A percentile compares a stretch with the other conserved stretches of the same genome.
These are phyloP conservation scores for Hippophae gyantsensis DNA, from an alignment of 306 rosid genomes.

Conservation along the genomic window DNA sequence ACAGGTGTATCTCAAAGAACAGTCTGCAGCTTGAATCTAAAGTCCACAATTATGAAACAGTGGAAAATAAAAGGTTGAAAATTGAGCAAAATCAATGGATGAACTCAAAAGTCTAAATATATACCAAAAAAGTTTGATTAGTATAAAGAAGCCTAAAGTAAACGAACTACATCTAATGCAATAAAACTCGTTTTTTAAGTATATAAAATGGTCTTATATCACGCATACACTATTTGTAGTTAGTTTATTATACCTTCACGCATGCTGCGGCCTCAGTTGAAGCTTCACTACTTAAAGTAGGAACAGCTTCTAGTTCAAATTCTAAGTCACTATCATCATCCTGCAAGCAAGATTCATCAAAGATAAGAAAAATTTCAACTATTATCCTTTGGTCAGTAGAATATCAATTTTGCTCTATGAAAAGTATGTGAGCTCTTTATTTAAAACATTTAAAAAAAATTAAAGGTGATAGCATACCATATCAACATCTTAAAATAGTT, in stretches of 20 bases:
- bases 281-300: constrained; percentile 47
- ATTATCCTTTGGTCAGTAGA: not conserved
- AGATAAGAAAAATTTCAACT: not conserved
- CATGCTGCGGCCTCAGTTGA: constrained; percentile 70
- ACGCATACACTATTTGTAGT: not conserved
- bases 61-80: no score
- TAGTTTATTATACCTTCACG: constrained; percentile 47
- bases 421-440: no score
- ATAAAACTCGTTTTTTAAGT: not conserved
- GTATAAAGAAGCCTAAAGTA: not conserved
- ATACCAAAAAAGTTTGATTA: no score
- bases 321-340: constrained; percentile 88
- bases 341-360: constrained; percentile 37
- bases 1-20: no score
- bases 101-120: no score
- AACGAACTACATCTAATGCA: not conserved
- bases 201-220: not conserved
- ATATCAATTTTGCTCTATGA: not conserved
- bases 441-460: no score
- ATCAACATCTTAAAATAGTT: no score
- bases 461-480: no score
- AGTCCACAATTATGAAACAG: no score
- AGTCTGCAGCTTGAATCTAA: no score
- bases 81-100: no score
- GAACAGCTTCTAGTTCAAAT: constrained; percentile 51